Evolutionary conservation across 108 stramenopile genomes (phyloP).

Genomic region (Epithemia pelagica): DNA sequence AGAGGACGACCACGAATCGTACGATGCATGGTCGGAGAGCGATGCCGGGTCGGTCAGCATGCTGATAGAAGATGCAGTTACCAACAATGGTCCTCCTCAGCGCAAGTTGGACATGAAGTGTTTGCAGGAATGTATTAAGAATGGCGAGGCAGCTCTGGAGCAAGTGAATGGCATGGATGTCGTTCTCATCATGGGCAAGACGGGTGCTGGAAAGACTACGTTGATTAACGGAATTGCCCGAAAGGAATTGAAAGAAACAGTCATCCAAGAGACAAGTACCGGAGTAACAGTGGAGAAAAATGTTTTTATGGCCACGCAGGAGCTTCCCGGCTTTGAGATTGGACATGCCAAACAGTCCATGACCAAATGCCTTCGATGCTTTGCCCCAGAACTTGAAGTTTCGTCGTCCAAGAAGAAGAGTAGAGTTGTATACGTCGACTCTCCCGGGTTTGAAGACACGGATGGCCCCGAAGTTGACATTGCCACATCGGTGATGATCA

Average conservation of each 20-base stretch:
- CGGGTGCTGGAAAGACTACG: constrained; percentile 41
- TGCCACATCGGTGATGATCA: constrained; percentile 44
- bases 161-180: constrained; percentile 34
- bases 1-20: no score
- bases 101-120: constrained; percentile 34
- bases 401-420: background rate
- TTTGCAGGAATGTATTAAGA: constrained; percentile 30
- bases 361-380: constrained; percentile 28
- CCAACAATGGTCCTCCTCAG: background rate
- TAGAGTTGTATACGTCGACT: constrained; percentile 34
- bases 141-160: constrained; percentile 30
- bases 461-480: constrained; percentile 49
- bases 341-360: constrained; percentile 47
- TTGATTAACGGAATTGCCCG: constrained; percentile 59
- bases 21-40: background rate
- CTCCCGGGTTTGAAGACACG: constrained; percentile 58
- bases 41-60: constrained; percentile 15
- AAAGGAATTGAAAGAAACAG: constrained; percentile 21
- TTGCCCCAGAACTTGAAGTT: background rate
- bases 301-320: constrained; percentile 37
- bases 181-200: constrained; percentile 37
- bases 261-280: constrained; percentile 17
- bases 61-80: constrained; percentile 45
- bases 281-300: constrained; percentile 28
- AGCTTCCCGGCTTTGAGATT: constrained; percentile 41